Percentiles rank a stretch among this genome's conserved stretches.
These are phyloP conservation scores for Tetrahymena thermophila DNA, from an alignment of 73 alveolate genomes.

Conservation along the genomic window DNA sequence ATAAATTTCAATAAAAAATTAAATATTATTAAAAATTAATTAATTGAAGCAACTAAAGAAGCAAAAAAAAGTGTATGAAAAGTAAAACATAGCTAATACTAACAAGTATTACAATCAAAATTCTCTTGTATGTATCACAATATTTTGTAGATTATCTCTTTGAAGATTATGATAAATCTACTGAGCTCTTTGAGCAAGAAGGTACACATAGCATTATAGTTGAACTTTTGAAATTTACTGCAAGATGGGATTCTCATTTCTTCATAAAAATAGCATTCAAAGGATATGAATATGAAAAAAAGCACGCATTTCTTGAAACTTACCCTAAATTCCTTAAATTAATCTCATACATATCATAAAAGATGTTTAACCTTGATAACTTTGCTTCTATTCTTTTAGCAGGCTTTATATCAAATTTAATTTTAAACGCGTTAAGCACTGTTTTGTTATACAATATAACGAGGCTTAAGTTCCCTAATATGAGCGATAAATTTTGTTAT, in stretches of 20 bases:
- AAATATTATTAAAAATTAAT: no score
- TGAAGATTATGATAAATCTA: neutral
- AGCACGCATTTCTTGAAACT: neutral
- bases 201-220: neutral
- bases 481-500: neutral
- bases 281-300: neutral
- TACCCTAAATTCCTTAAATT: neutral
- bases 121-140: neutral
- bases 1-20: no score
- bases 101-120: neutral
- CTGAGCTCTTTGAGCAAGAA: neutral
- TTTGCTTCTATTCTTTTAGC: neutral
- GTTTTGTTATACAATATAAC: neutral
- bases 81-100: neutral
- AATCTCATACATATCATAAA: neutral
- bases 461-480: neutral
- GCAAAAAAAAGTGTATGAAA: neutral
- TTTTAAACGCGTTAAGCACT: neutral
- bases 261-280: neutral
- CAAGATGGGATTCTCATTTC: neutral
- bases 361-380: neutral
- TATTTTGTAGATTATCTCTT: neutral
- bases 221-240: neutral
- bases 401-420: neutral
- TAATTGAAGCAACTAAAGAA: no score